Percentiles rank a stretch among this genome's conserved stretches.
Conservation (phyloP, 2,329 filamentous ascomycete genomes). For the Chaetomium sp. region DNA sequence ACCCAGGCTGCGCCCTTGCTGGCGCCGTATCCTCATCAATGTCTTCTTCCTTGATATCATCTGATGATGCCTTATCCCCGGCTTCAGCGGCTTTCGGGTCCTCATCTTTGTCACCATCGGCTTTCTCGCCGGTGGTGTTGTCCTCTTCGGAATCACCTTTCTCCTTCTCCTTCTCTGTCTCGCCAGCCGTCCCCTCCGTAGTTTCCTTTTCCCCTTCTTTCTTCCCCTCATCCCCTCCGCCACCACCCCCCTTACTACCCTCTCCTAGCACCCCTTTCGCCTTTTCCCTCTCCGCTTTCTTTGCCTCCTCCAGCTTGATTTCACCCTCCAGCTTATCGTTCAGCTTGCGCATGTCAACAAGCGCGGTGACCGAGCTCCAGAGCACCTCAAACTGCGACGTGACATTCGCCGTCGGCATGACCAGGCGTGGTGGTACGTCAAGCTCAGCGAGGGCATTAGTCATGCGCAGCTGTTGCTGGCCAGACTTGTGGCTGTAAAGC, state of each 20-base stretch:
- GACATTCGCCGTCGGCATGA: conserved; percentile 68
- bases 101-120: too few species aligned
- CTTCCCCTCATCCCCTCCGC: background rate
- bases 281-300: conserved; percentile 49
- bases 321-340: conserved; percentile 71
- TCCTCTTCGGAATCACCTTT: conserved; percentile 2
- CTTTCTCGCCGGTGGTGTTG: background rate
- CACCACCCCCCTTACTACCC: background rate
- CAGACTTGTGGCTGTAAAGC: conserved; percentile 68
- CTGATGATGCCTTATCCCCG: background rate
- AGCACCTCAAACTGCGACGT: conserved; percentile 66
- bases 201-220: background rate
- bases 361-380: conserved; percentile 57
- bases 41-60: background rate
- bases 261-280: conserved; percentile 12
- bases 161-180: conserved; percentile 2
- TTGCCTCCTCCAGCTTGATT: conserved; percentile 53
- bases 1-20: background rate
- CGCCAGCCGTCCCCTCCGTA: background rate
- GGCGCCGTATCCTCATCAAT: too few species aligned
- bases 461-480: conserved; percentile 70
- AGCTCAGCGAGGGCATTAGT: conserved; percentile 65
- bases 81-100: too few species aligned
- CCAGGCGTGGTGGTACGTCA: conserved; percentile 61
- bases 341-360: conserved; percentile 69